Evolutionary conservation across 2,329 filamentous ascomycete genomes (phyloP).

Genomic region (Clarireedia sp.): DNA sequence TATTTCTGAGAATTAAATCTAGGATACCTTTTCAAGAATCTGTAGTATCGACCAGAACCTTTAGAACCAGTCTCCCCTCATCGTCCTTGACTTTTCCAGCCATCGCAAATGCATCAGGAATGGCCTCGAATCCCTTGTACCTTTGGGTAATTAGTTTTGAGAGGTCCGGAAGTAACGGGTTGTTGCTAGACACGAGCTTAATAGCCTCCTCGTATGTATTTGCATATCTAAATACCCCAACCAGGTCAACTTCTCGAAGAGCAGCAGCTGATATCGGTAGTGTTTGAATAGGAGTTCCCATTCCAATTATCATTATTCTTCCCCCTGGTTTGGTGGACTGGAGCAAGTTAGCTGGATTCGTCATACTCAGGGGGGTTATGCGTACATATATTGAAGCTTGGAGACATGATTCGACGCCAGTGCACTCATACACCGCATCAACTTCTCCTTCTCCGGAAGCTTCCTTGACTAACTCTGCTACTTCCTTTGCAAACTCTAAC

Average conservation of each 20-base stretch:
- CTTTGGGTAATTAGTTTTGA: constrained; percentile 79
- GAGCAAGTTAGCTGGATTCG: constrained; percentile 7
- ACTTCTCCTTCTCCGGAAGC: constrained; percentile 44
- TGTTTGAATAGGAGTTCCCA: constrained; percentile 71
- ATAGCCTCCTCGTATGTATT: constrained; percentile 90
- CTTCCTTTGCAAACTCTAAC: constrained; percentile 30
- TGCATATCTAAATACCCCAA: constrained; percentile 70
- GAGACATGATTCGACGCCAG: constrained; percentile 48
- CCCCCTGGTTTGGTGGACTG: constrained; percentile 59
- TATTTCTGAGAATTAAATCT: too few relatives aligned
- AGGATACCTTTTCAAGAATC: not conserved
- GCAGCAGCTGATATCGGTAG: constrained; percentile 66
- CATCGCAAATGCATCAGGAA: constrained; percentile 79
- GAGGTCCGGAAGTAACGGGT: constrained; percentile 57
- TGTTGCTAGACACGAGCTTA: constrained; percentile 71
- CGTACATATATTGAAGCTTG: constrained; percentile 47
- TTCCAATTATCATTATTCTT: constrained; percentile 68
- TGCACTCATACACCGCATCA: constrained; percentile 59
- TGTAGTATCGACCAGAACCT: constrained; percentile 27
- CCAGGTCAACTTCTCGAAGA: constrained; percentile 66
- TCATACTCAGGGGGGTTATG: not conserved
- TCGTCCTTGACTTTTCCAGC: constrained; percentile 53
- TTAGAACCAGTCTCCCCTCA: constrained; percentile 27
- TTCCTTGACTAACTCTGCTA: constrained; percentile 42
- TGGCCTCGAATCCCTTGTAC: constrained; percentile 69